Evolutionary conservation across 106 monocot genomes (phyloP).

Genomic region (Triglochin maritima): DNA sequence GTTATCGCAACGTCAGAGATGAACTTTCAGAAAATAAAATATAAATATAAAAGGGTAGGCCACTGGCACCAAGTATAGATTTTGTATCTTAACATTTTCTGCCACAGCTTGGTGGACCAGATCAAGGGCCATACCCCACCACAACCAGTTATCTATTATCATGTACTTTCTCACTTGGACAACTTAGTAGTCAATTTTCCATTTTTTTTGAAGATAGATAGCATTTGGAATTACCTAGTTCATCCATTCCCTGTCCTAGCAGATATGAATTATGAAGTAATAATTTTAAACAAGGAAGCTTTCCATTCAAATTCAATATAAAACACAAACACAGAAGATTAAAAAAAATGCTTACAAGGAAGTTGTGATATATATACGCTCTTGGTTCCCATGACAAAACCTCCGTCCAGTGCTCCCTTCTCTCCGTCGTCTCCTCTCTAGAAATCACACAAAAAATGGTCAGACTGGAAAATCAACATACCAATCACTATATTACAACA

Average conservation of each 20-base stretch:
- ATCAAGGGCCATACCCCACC: too few relatives aligned
- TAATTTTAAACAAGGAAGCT: not conserved
- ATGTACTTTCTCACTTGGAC: not conserved
- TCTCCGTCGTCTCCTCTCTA: conserved; percentile 10
- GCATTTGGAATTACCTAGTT: not conserved
- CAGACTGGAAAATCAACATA: not conserved
- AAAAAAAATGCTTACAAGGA: conserved; percentile 13
- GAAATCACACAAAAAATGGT: not conserved
- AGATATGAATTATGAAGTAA: too few relatives aligned
- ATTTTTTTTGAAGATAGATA: not conserved
- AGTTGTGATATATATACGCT: conserved; percentile 23
- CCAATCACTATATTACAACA: not conserved
- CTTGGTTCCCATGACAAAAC: conserved; percentile 27
- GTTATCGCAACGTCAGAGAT: not conserved
- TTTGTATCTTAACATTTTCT: too few relatives aligned
- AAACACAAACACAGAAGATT: not conserved
- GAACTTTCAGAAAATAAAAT: not conserved
- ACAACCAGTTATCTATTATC: too few relatives aligned
- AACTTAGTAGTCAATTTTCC: not conserved
- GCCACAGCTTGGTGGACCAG: too few relatives aligned
- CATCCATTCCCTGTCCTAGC: too few relatives aligned
- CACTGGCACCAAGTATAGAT: too few relatives aligned
- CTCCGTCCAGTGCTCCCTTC: conserved; percentile 23
- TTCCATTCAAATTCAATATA: not conserved
- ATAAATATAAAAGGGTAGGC: not conserved